Conservation (phyloP, 257 asterid genomes). For the Misopates orontium region DNA sequence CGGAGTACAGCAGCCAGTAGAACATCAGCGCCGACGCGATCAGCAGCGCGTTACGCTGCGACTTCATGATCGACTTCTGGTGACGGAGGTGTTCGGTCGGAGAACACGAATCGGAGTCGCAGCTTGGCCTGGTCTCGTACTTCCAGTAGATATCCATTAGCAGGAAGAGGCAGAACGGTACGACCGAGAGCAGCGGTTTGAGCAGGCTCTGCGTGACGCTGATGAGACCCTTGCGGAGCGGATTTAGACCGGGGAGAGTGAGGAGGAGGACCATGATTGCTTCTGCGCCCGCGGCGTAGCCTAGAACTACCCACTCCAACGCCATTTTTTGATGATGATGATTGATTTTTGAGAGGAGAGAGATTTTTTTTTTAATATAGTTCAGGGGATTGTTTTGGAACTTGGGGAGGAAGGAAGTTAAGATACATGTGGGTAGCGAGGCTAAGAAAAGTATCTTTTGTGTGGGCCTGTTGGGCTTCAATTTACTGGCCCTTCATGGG, state of each 20-base stretch:
- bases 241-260: constrained; percentile 82
- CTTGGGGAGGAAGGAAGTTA: neutral
- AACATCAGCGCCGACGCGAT: constrained; percentile 83
- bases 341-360: constrained; percentile 3
- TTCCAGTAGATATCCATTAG: constrained; percentile 94
- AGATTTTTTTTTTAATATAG: neutral
- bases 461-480: constrained; percentile 18
- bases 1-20: constrained; percentile 90
- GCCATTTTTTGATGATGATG: constrained; percentile 65
- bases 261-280: constrained; percentile 92
- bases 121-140: constrained; percentile 77
- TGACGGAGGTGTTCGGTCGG: constrained; percentile 91
- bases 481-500: constrained; percentile 4
- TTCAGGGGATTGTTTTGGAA: neutral
- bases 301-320: constrained; percentile 88
- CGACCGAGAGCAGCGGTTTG: constrained; percentile 77
- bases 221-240: constrained; percentile 84
- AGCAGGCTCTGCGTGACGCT: constrained; percentile 72
- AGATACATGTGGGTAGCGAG: neutral
- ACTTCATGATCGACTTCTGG: constrained; percentile 90
- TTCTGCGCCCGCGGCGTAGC: constrained; percentile 95
- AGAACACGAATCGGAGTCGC: constrained; percentile 75
- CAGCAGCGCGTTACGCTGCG: constrained; percentile 87
- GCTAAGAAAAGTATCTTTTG: constrained; percentile 35
- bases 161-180: constrained; percentile 87